A percentile compares a stretch with the other conserved stretches of the same genome.
Evolutionary conservation across 176 grass and related monocot species (phyloP).

Genomic region (Phoenix dactylifera): DNA sequence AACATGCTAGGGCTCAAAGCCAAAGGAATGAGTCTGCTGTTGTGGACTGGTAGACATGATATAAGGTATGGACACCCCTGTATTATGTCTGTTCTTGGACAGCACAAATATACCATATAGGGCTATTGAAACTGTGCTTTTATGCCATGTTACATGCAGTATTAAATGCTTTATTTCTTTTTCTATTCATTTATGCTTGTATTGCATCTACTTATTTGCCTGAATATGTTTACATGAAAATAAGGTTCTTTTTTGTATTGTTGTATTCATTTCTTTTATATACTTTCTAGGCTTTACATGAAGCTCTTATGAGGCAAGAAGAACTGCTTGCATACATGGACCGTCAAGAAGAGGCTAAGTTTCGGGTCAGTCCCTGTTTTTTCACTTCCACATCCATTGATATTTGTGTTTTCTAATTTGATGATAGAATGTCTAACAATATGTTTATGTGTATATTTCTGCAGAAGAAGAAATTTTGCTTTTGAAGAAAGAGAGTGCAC

Average conservation of each 20-base stretch:
- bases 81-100: no score
- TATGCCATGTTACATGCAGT: no score
- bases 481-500: background rate
- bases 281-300: slow-evolving; percentile 64
- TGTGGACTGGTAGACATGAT: no score
- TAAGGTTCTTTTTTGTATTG: no score
- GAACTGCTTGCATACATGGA: slow-evolving; percentile 86
- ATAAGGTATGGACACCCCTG: no score
- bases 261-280: background rate
- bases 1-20: no score
- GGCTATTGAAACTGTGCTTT: no score
- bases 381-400: background rate
- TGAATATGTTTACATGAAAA: background rate
- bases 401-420: slow-evolving; percentile 9
- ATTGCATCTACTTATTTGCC: background rate
- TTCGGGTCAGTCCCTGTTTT: slow-evolving; percentile 42
- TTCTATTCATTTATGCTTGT: background rate
- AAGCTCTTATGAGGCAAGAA: slow-evolving; percentile 91
- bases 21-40: no score
- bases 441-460: slow-evolving; percentile 5
- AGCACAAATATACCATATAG: no score
- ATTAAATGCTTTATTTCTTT: background rate
- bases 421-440: slow-evolving; percentile 1
- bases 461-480: slow-evolving; percentile 15
- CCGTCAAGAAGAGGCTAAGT: slow-evolving; percentile 65